Evolutionary conservation across 441 rosid genomes (phyloP), one percentile per base, ranked within the genome.

Genomic region (Populus hybrid): DNA sequence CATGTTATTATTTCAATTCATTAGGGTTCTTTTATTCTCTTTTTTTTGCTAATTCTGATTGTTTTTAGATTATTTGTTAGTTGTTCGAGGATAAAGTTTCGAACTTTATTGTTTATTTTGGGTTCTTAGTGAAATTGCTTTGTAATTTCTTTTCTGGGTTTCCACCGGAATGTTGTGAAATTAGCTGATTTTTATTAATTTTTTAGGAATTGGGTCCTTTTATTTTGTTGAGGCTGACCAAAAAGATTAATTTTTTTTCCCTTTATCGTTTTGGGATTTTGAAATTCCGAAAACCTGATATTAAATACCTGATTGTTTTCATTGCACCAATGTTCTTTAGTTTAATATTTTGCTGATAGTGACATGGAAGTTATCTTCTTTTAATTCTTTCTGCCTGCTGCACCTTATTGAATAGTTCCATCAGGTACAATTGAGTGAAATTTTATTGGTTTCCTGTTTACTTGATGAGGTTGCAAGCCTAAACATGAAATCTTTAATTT

Each of bases 41-140:
- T 7, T n/a, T 7, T 69, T 69, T 40, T 69, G 73, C 29, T 29
- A n/a, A 45, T 21, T 38, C 66, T 66, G 23, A 61, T 56, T 61
- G 28, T 59, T 59, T 59, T 6, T 20, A 4, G 64, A 59, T 7
- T 20, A 59, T 59, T 59, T 20, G 64, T 59, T 10, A 56, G 9
- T 14, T 59, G 9, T 59, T 59, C 8, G 4, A 59, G 64, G 64
- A 59, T 59, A 59, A n/a, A n/a, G 24, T 59, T n/a, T 20, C n/a
- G 11, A 59, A n/a, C 64, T 20, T n/a, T n/a, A 20, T 7, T n/a
- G 26, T 63, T 63, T 28, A 18, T 29, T 29, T 12, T 29, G 14
- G 36, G 59, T 45, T 45, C 21, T 77, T 66, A 33, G 65, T 75
- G 78, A 12, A 77, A 21, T 65, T 56, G 23, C 33, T 45, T 64